Percentiles rank a stretch among this genome's conserved stretches.
Evolutionary conservation across 306 rosid genomes (phyloP).

Genomic region (Inga oerstediana): DNA sequence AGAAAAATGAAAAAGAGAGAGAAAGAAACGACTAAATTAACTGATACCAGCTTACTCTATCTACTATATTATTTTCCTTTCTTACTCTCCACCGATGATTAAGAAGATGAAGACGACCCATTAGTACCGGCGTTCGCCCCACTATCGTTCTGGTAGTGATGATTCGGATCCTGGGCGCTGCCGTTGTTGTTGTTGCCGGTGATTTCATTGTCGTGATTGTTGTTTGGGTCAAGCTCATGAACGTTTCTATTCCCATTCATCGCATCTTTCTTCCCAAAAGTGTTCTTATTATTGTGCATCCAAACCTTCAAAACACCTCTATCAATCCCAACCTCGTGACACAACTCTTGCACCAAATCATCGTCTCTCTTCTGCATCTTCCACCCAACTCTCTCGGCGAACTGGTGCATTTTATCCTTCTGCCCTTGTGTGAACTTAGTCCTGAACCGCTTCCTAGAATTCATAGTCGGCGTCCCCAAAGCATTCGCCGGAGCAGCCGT

Average conservation of each 20-base stretch:
- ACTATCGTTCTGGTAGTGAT: conserved; percentile 31
- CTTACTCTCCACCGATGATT: conserved; percentile 20
- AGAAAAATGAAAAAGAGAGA: not conserved
- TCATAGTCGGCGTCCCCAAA: conserved; percentile 31
- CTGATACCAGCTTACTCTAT: conserved; percentile 36
- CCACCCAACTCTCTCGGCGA: conserved; percentile 70
- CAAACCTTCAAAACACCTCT: conserved; percentile 67
- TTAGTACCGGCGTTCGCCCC: conserved; percentile 45
- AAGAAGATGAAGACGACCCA: conserved; percentile 76
- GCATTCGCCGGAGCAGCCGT: conserved; percentile 28
- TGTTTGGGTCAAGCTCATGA: conserved; percentile 31
- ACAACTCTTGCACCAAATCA: conserved; percentile 51
- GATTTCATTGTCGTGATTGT: conserved; percentile 19
- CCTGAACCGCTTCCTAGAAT: conserved; percentile 52
- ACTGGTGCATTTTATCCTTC: conserved; percentile 65
- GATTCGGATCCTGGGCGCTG: conserved; percentile 32
- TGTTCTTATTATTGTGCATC: conserved; percentile 82
- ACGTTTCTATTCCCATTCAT: not conserved
- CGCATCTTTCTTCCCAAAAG: conserved; percentile 42
- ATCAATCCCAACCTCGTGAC: conserved; percentile 55
- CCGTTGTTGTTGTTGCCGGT: not conserved
- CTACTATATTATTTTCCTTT: conserved; percentile 38
- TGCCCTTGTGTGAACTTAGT: conserved; percentile 67
- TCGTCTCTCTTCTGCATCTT: conserved; percentile 77
- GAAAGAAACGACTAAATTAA: conserved; percentile 29